A percentile compares a stretch with the other conserved stretches of the same genome.
Conservation (phyloP, 2,329 filamentous ascomycete species). For the Xylariales sp. region DNA sequence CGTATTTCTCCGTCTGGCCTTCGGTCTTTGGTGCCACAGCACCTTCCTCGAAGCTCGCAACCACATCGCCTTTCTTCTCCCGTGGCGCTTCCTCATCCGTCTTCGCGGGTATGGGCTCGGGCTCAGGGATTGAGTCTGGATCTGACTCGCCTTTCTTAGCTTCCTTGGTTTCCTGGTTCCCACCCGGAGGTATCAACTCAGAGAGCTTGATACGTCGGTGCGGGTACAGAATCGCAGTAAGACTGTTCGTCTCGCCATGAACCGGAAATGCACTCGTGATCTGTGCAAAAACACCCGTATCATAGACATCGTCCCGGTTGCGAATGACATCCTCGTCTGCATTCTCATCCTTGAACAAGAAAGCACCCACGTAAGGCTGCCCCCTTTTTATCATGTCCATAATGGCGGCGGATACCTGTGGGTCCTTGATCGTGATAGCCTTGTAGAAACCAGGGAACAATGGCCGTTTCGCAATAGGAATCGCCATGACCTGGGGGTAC, state of each 20-base stretch:
- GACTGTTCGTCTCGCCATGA: constrained; percentile 73
- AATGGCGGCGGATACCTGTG: constrained; percentile 85
- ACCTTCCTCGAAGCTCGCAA: constrained; percentile 92
- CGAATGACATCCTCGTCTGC: constrained; percentile 93
- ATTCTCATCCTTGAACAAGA: constrained; percentile 93
- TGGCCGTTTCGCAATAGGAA: constrained; percentile 89
- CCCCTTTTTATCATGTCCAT: constrained; percentile 95
- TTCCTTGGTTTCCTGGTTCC: too few relatives aligned
- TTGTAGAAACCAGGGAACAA: constrained; percentile 99
- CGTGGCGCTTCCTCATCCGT: constrained; percentile 46
- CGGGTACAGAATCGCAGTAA: constrained; percentile 93
- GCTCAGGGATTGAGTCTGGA: constrained; percentile 47
- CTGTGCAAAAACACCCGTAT: constrained; percentile 95
- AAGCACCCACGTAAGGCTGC: constrained; percentile 95
- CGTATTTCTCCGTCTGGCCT: constrained; percentile 55
- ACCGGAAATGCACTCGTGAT: constrained; percentile 95
- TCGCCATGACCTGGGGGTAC: constrained; percentile 95
- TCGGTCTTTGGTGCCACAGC: constrained; percentile 57
- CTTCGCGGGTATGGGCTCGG: constrained; percentile 57
- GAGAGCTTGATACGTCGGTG: constrained; percentile 92
- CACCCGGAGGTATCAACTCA: constrained; percentile 68
- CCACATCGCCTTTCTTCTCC: constrained; percentile 86
- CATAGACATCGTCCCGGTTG: constrained; percentile 84
- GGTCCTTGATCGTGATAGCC: constrained; percentile 92
- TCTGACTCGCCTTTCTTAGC: constrained; percentile 49